phyloP scores from a whole-genome alignment of 2,329 filamentous ascomycete species.

The Penicillium vulpinum region DNA sequence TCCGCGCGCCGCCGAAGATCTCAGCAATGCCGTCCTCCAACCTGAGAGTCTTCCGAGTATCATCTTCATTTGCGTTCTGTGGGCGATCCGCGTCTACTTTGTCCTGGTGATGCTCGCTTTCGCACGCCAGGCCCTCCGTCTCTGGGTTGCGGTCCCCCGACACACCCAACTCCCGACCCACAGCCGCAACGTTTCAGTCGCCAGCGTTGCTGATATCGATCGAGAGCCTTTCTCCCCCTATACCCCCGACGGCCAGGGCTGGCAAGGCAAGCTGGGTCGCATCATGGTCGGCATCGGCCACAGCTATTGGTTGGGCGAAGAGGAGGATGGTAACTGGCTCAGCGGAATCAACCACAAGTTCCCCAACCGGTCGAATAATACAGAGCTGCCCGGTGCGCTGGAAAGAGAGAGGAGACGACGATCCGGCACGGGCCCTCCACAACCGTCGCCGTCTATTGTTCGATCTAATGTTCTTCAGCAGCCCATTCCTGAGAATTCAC shows the following conservation, averaged over 20 bases:
- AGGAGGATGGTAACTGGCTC: conserved; percentile 67
- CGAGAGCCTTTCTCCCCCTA: conserved; percentile 70
- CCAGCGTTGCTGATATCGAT: conserved; percentile 47
- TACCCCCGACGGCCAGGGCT: conserved; percentile 74
- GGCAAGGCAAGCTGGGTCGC: conserved; percentile 76
- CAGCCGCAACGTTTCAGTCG: conserved; percentile 48
- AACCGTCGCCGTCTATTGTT: conserved; percentile 40
- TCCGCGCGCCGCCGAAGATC: conserved; percentile 40
- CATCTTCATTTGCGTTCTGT: conserved; percentile 71
- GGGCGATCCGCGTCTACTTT: conserved; percentile 77
- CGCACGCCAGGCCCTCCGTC: conserved; percentile 72
- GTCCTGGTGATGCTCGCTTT: conserved; percentile 80
- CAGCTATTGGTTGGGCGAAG: conserved; percentile 76
- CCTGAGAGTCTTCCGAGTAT: conserved; percentile 73
- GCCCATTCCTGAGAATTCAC: conserved; percentile 31
- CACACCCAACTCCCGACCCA: conserved; percentile 43
- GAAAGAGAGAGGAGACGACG: conserved; percentile 62
- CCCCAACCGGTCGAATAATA: conserved; percentile 48
- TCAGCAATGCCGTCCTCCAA: conserved; percentile 66
- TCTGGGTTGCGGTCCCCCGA: conserved; percentile 50
- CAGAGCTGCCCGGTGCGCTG: conserved; percentile 44
- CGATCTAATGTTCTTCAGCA: conserved; percentile 38
- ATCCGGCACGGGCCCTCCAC: conserved; percentile 59
- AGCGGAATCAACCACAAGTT: conserved; percentile 63
- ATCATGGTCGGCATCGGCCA: conserved; percentile 72